Base-by-base conservation (phyloP, 1,139 yeast genomes). In the Blastobotrys petasosporus region DNA sequence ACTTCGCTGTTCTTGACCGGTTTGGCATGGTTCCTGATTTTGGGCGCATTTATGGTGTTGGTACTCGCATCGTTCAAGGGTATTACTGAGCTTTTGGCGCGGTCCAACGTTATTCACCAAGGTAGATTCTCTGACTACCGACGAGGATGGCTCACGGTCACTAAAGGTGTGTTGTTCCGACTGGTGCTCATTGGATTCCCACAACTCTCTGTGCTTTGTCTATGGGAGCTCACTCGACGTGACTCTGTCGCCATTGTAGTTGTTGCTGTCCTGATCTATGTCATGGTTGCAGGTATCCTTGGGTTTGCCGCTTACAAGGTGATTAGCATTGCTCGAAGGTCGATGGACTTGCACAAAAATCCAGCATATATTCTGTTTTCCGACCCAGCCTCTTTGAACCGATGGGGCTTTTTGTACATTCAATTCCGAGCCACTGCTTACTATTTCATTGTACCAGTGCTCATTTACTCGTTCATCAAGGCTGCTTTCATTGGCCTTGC, bases 321-420 rank as follows among this genome's bases (percentile, higher is more conserved):
- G 13, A 68, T 83, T 44, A 55, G 76, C 13, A 74, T 82, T 55
- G 98, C 97, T 23, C 71, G 81, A 51, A 75, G 76, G 54, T 88
- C 97, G 0, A 73, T 76, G 30, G 72, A 74, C 51, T 74, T 84
- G 53, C 87, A 82, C 70, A 83, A 85, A 62, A 92, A 90, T 59
- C 95, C 98, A 0, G 98, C 98, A 1, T 92, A 87, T 63, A 73
- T 90, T 53, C 73, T 92, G 51, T 92, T 77, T 62, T 95, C 97
- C 42, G 95, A 94, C 62, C 78, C 82, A 10, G 75, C 74, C 36
- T 80, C 86, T 53, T 74, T 94, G 58, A 87, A 87, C 70, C 79
- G 85, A 58, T 92, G 85, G 70, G 99, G 99, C 0, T 92, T 92
- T 68, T 68, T 94, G 54, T 92, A 92, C 58, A 88, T 90, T 34